phyloP scores from a whole-genome alignment of 2,329 filamentous ascomycete species.

The Pseudogymnoascus sp. region DNA sequence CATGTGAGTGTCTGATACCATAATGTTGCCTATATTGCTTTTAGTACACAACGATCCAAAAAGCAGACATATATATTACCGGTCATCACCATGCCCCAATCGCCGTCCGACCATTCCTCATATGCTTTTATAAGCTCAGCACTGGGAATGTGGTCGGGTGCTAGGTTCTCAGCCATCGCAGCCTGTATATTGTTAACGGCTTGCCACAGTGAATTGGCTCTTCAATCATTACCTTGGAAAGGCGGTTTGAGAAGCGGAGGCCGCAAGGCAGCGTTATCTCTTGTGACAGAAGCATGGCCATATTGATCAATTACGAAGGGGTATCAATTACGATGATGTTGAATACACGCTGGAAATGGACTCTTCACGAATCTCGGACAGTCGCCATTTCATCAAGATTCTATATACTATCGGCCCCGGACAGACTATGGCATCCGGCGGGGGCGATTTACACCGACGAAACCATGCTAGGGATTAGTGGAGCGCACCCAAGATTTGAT shows the following conservation, averaged over 20 bases:
- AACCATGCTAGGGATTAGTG: not conserved
- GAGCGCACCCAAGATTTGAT: conserved; percentile 3
- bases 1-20: conserved; percentile 2
- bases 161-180: conserved; percentile 42
- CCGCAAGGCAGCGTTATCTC: conserved; percentile 40
- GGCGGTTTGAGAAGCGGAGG: conserved; percentile 46
- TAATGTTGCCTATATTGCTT: not conserved
- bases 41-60: not conserved
- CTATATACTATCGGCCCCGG: not conserved
- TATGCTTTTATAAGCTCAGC: conserved; percentile 40
- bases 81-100: conserved; percentile 47
- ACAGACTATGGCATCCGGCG: not conserved
- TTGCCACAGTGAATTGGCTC: not conserved
- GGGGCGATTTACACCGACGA: not conserved
- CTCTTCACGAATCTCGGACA: not conserved
- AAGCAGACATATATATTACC: conserved; percentile 21
- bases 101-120: conserved; percentile 43
- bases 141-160: conserved; percentile 37
- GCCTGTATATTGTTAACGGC: conserved; percentile 30
- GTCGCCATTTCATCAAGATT: not conserved
- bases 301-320: not conserved
- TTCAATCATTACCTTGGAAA: conserved; percentile 32
- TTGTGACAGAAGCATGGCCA: not conserved
- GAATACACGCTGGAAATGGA: not conserved
- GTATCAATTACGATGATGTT: not conserved